A percentile compares a stretch with the other conserved stretches of the same genome.
Conservation (phyloP, 2,329 filamentous ascomycete species). For the Talaromyces verruculosus region DNA sequence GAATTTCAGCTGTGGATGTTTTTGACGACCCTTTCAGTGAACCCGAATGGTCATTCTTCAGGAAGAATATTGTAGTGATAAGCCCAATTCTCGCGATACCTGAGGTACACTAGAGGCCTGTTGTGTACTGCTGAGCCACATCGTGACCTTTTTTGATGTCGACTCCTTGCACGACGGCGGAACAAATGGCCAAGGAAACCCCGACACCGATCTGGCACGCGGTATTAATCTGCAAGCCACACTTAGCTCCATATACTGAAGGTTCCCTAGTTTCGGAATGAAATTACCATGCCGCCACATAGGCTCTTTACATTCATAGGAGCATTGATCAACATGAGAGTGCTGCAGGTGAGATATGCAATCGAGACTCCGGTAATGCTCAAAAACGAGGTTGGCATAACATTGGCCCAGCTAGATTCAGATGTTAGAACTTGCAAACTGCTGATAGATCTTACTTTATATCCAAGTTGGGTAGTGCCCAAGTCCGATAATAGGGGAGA, state of each 20-base stretch:
- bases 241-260: background rate
- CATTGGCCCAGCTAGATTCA: conserved; percentile 38
- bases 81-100: background rate
- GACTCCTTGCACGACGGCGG: background rate
- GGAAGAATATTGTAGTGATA: background rate
- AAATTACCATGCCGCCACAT: background rate
- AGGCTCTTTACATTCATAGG: background rate
- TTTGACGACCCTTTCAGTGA: background rate
- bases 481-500: background rate
- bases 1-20: background rate
- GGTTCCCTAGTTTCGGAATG: background rate
- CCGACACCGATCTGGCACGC: background rate
- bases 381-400: conserved; percentile 42
- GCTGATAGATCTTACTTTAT: background rate
- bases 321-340: conserved; percentile 37
- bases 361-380: conserved; percentile 44
- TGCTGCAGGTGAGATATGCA: conserved; percentile 46
- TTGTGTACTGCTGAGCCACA: background rate
- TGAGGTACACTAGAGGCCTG: background rate
- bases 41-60: background rate
- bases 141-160: background rate
- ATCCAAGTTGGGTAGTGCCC: background rate
- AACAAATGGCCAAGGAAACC: background rate
- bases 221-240: background rate
- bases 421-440: background rate